Conservation (phyloP, 164 flowering plant genomes). For the Vitis rotundifolia region DNA sequence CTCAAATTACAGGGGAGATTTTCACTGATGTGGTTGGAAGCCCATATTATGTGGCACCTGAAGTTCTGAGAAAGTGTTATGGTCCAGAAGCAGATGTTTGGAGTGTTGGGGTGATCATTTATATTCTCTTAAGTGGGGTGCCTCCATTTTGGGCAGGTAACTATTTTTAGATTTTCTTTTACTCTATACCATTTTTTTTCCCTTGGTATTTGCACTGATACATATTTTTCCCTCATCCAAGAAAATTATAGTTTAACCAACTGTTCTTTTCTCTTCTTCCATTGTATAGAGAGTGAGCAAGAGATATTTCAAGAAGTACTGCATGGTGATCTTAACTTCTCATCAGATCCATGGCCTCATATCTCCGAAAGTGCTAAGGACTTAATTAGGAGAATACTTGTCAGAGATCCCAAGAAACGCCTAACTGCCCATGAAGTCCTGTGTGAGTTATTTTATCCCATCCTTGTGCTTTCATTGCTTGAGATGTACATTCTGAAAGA, state of each 20-base stretch:
- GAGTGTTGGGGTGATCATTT: conserved; percentile 89
- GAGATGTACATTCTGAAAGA: too few relatives aligned
- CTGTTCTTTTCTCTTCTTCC: conserved; percentile 4
- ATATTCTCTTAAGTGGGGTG: conserved; percentile 75
- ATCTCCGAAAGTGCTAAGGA: conserved; percentile 85
- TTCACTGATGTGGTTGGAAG: conserved; percentile 87
- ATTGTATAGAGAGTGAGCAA: conserved; percentile 57
- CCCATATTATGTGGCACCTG: conserved; percentile 94
- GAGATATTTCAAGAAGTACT: conserved; percentile 80
- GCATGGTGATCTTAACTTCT: conserved; percentile 70
- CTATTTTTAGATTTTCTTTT: conserved; percentile 11
- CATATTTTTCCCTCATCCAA: not conserved
- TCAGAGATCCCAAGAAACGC: conserved; percentile 66
- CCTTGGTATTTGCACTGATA: not conserved
- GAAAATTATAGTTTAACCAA: not conserved
- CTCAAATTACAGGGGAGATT: conserved; percentile 57
- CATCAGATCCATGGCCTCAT: conserved; percentile 81
- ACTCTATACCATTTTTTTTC: not conserved
- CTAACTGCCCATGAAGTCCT: conserved; percentile 82
- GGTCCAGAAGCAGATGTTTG: conserved; percentile 88
- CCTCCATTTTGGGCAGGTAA: conserved; percentile 98
- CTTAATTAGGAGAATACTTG: conserved; percentile 69
- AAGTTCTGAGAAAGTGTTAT: conserved; percentile 64
- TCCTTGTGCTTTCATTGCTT: not conserved
- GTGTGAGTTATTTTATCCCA: conserved; percentile 43